Evolutionary conservation across 805 yeast genomes (phyloP), one percentile per base, ranked within the genome.

Genomic region (Grigorovia yakushimaensis): DNA sequence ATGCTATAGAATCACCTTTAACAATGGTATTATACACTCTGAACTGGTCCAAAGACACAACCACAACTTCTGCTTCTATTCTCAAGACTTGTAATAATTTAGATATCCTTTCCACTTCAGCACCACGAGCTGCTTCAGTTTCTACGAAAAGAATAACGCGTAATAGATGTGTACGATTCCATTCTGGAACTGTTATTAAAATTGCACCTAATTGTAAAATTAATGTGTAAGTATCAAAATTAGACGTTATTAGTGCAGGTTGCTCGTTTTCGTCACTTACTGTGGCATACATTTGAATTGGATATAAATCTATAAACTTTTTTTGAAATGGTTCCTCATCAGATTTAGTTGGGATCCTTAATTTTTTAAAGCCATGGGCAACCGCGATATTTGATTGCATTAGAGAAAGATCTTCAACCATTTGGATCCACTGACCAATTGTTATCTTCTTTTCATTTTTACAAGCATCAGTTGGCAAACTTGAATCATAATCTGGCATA

Each of bases 121-220:
- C 88, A 1, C 67, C 73, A 23, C 87, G 77, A 54, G 89, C 97
- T 0, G 68, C 68, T 41, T 70, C 71, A 48, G 73, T 73, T 65
- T 93, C 98, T 27, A 93, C 97, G 72, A 93, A 91, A 0, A 85
- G 94, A 45, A 93, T 81, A 10, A 93, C 88, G 49, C 98, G 71
- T 37, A 93, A 62, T 5, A 64, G 68, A 59, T 88, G 93, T 0
- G 84, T 80, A 43, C 72, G 72, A 53, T 85, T 81, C 99, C 99
- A 93, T 41, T 82, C 84, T 1, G 95, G 94, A 3, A 93, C 98
- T 0, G 98, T 89, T 10, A 85, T 79, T 49, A 93, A 69, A 54
- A 93, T 91, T 1, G 96, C 95, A 3, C 98, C 98, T 48, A 93
- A 70, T 60, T 93, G 99, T 49, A 94, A 69, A 53, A 93, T 93